These are phyloP conservation scores for Pseudocercospora pini-densiflorae DNA, from an alignment of 2,329 filamentous ascomycete species.

Conservation along the genomic window DNA sequence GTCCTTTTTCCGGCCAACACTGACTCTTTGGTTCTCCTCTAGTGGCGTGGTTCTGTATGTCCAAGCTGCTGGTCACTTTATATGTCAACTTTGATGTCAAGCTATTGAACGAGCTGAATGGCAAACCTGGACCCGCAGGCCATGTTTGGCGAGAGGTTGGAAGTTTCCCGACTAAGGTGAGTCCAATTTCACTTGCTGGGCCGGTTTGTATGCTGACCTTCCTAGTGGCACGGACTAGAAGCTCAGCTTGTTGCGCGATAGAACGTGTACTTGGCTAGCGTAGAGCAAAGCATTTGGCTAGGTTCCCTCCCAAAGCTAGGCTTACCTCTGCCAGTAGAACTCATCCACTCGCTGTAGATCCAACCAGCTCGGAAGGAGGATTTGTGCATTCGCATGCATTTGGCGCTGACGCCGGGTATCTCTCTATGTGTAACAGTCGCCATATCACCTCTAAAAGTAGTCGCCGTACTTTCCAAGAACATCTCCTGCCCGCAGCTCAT, in stretches of 20 bases:
- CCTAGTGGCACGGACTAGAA: no score
- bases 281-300: no score
- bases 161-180: constrained; percentile 11
- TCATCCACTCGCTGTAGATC: no score
- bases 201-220: no score
- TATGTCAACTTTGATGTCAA: constrained; percentile 12
- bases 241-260: neutral
- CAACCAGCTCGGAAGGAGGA: no score
- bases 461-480: constrained; percentile 49
- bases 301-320: no score
- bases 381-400: neutral
- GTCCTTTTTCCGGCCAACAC: neutral
- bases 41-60: constrained; percentile 14
- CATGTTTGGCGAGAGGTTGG: constrained; percentile 15
- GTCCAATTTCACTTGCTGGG: neutral
- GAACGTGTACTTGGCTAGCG: neutral
- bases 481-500: constrained; percentile 54
- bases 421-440: neutral
- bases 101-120: constrained; percentile 15
- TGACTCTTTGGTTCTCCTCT: neutral
- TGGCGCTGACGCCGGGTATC: neutral
- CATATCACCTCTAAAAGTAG: constrained; percentile 19
- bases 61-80: constrained; percentile 12
- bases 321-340: no score
- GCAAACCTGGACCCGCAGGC: constrained; percentile 9